Evolutionary conservation across 208 protist genomes (phyloP).

Genomic region (Jaenimonas drosophilae): DNA sequence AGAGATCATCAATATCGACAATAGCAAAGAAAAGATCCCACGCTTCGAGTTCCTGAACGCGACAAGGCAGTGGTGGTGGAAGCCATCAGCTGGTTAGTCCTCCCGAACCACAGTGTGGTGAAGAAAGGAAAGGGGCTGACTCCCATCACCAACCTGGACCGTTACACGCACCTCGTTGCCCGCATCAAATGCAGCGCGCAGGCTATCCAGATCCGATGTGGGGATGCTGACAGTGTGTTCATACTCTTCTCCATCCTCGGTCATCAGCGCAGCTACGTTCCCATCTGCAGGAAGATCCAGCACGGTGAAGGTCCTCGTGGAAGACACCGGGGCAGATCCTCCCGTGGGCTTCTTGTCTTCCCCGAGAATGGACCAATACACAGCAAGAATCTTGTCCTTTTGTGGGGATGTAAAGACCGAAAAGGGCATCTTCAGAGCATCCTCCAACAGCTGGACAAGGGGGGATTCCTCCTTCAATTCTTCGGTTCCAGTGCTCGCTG

Average conservation of each 20-base stretch:
- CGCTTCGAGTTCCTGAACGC: neutral
- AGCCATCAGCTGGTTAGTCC: neutral
- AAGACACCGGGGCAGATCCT: neutral
- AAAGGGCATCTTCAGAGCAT: constrained; percentile 50
- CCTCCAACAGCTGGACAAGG: constrained; percentile 25
- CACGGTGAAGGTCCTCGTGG: constrained; percentile 6
- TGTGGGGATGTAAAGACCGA: constrained; percentile 35
- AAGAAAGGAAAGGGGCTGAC: too few species aligned
- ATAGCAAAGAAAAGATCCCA: neutral
- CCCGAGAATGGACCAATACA: constrained; percentile 31
- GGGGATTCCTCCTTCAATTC: constrained; percentile 10
- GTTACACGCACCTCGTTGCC: constrained; percentile 10
- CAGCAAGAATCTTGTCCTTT: constrained; percentile 24
- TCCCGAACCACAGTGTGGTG: too few species aligned
- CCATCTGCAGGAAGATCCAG: constrained; percentile 24
- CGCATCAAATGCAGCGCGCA: constrained; percentile 6
- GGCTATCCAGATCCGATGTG: constrained; percentile 1
- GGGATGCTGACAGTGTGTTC: constrained; percentile 8
- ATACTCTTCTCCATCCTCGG: constrained; percentile 17
- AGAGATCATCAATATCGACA: neutral
- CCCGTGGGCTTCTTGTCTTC: too few species aligned
- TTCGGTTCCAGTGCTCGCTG: neutral
- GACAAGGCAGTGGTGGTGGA: neutral
- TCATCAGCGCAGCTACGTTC: constrained; percentile 12
- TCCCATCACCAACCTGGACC: too few species aligned